Evolutionary conservation across 371 early-diverging fungal genomes (phyloP).

Genomic region (Mortierella sp.): DNA sequence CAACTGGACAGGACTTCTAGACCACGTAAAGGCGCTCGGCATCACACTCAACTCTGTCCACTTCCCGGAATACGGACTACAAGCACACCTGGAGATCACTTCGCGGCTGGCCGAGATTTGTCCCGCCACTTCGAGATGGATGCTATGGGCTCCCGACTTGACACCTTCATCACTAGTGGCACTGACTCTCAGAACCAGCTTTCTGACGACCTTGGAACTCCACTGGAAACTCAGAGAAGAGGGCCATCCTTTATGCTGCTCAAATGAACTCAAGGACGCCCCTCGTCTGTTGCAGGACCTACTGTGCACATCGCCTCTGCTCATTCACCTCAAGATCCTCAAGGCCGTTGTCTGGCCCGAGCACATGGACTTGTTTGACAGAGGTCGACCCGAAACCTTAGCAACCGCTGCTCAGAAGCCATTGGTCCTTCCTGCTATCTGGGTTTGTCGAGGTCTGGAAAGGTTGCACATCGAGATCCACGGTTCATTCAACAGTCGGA

Average conservation of each 20-base stretch:
- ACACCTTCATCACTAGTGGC: background rate
- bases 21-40: background rate
- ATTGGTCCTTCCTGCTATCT: background rate
- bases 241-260: background rate
- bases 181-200: background rate
- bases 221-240: background rate
- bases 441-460: background rate
- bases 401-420: background rate
- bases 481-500: background rate
- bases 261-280: background rate
- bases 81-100: background rate
- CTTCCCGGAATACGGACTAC: background rate
- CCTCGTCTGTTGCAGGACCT: background rate
- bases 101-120: background rate
- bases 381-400: background rate
- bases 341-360: background rate
- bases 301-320: background rate
- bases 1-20: background rate
- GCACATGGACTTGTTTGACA: background rate
- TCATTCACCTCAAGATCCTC: background rate
- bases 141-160: background rate
- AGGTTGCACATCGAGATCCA: background rate
- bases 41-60: background rate
- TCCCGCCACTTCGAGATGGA: background rate
- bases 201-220: background rate